A percentile compares a stretch with the other conserved stretches of the same genome.
Conservation (phyloP, 345 rosid species). For the Litchi chinensis region DNA sequence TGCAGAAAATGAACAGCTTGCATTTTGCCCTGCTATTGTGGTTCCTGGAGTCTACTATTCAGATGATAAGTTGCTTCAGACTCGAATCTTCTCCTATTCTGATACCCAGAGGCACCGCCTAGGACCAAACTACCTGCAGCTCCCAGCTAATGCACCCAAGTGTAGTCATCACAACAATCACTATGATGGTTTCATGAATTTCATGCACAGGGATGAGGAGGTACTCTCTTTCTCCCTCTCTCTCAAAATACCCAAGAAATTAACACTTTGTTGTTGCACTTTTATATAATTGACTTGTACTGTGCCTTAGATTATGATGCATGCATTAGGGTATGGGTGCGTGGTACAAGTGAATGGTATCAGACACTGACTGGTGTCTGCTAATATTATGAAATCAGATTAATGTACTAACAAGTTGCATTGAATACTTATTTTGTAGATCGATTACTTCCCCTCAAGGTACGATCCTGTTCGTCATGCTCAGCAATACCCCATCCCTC, state of each 20-base stretch:
- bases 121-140: constrained; percentile 95
- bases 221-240: constrained; percentile 31
- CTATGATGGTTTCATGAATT: constrained; percentile 90
- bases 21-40: constrained; percentile 87
- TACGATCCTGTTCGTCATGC: constrained; percentile 79
- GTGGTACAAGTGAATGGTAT: neutral
- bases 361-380: neutral
- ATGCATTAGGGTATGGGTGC: neutral
- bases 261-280: neutral
- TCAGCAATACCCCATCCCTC: constrained; percentile 57
- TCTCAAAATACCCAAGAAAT: neutral
- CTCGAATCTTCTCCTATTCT: constrained; percentile 77
- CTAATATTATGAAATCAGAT: neutral
- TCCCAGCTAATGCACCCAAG: constrained; percentile 95
- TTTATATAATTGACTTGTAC: neutral
- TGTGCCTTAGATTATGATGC: neutral
- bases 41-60: constrained; percentile 94
- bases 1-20: constrained; percentile 91
- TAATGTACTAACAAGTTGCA: constrained; percentile 11
- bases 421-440: constrained; percentile 44
- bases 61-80: constrained; percentile 89
- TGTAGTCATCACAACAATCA: constrained; percentile 95
- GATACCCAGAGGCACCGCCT: constrained; percentile 99
- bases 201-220: constrained; percentile 95
- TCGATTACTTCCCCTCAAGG: constrained; percentile 95